phyloP scores from a whole-genome alignment of 108 stramenopile species.

The Cyclotella kingstonii region DNA sequence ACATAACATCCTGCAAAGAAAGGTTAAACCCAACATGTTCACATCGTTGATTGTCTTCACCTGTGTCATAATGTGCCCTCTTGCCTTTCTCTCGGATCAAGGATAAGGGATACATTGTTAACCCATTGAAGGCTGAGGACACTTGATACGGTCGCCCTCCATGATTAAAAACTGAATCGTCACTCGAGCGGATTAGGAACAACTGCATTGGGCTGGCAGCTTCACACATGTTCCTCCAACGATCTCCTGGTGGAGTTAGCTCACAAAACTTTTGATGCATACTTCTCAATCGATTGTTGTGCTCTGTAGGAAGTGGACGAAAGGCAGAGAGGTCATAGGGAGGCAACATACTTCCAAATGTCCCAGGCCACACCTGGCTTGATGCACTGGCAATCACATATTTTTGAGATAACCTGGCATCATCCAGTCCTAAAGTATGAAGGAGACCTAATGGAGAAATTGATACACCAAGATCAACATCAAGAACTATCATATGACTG shows the following conservation, averaged over 20 bases:
- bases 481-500: conserved; percentile 52
- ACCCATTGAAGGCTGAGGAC: conserved; percentile 44
- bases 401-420: conserved; percentile 22
- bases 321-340: conserved; percentile 57
- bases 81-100: conserved; percentile 25
- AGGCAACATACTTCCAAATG: conserved; percentile 45
- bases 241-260: conserved; percentile 41
- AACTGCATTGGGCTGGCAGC: conserved; percentile 48
- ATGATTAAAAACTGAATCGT: conserved; percentile 17
- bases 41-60: conserved; percentile 48
- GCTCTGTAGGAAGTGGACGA: conserved; percentile 27
- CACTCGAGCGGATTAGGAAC: conserved; percentile 32
- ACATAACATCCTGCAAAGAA: conserved; percentile 37
- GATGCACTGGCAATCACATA: conserved; percentile 41
- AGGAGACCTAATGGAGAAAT: conserved; percentile 43
- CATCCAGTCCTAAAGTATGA: conserved; percentile 39
- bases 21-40: conserved; percentile 55
- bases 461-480: conserved; percentile 45
- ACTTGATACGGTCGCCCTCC: conserved; percentile 32
- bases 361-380: conserved; percentile 40
- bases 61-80: conserved; percentile 42
- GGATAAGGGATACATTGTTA: conserved; percentile 42
- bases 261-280: conserved; percentile 47
- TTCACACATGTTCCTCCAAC: conserved; percentile 56
- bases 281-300: conserved; percentile 20